Conservation (phyloP, 345 rosid genomes). For the Populus tremula region DNA sequence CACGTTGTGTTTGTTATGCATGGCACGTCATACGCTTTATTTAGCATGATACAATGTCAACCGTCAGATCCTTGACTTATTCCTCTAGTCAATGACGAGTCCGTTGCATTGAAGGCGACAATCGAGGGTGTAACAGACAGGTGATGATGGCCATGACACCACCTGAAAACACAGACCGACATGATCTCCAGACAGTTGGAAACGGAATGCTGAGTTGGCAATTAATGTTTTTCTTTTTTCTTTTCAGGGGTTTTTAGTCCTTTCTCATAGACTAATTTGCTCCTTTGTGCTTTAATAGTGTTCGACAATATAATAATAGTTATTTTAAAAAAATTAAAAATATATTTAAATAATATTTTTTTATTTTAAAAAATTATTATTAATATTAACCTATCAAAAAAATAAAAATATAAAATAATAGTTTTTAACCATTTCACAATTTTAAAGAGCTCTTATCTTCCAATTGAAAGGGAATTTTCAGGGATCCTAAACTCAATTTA, state of each 20-base stretch:
- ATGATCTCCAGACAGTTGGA: conserved; percentile 24
- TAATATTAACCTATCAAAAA: too few relatives aligned
- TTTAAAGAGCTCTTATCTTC: too few relatives aligned
- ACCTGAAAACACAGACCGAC: conserved; percentile 29
- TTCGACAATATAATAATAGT: too few relatives aligned
- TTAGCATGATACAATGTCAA: not conserved
- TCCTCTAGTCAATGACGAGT: not conserved
- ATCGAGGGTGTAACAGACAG: conserved; percentile 11
- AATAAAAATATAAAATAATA: too few relatives aligned
- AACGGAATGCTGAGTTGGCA: conserved; percentile 30
- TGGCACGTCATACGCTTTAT: not conserved
- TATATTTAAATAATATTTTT: too few relatives aligned
- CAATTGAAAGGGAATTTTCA: too few relatives aligned
- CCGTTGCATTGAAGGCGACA: not conserved
- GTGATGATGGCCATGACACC: conserved; percentile 17
- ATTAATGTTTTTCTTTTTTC: not conserved
- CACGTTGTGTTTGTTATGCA: conserved; percentile 3
- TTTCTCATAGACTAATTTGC: conserved; percentile 11
- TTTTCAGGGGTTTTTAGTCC: too few relatives aligned
- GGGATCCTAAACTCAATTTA: not conserved
- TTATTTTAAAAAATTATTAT: too few relatives aligned
- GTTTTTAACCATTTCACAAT: too few relatives aligned
- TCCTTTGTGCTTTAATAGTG: not conserved
- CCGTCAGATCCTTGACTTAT: conserved; percentile 4
- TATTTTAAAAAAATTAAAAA: too few relatives aligned